A percentile compares a stretch with the other conserved stretches of the same genome.
Evolutionary conservation across 2,329 filamentous ascomycete species (phyloP).

Genomic region (Microdochium nivale): DNA sequence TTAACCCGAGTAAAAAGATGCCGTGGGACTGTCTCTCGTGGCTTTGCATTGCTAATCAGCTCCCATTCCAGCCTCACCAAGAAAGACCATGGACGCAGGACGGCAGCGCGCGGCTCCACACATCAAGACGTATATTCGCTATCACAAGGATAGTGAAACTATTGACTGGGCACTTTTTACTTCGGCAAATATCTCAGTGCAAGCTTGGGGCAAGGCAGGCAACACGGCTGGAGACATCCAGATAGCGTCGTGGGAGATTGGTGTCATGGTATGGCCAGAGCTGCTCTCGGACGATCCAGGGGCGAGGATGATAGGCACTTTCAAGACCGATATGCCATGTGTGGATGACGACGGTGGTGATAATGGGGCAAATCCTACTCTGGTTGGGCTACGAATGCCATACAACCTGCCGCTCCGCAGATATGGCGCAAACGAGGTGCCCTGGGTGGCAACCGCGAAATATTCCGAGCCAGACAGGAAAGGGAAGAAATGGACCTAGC

Average conservation of each 20-base stretch:
- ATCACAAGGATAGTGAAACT: constrained; percentile 26
- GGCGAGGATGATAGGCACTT: constrained; percentile 59
- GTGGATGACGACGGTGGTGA: constrained; percentile 8
- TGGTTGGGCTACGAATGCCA: constrained; percentile 70
- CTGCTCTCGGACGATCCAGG: constrained; percentile 32
- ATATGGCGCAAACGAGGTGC: constrained; percentile 55
- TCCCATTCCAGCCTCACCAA: constrained; percentile 3
- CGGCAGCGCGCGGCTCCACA: constrained; percentile 70
- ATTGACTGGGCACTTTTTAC: constrained; percentile 84
- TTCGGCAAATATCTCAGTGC: constrained; percentile 84
- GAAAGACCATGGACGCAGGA: constrained; percentile 36
- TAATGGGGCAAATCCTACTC: constrained; percentile 15
- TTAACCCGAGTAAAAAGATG: neutral
- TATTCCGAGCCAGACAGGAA: constrained; percentile 56
- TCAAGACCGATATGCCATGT: constrained; percentile 49
- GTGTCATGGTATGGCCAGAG: constrained; percentile 74
- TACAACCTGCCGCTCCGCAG: constrained; percentile 67
- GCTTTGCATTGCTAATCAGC: neutral
- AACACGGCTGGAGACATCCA: constrained; percentile 52
- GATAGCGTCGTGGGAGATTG: constrained; percentile 76
- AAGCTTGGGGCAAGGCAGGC: constrained; percentile 71
- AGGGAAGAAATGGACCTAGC: constrained; percentile 29
- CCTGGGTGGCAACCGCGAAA: constrained; percentile 64
- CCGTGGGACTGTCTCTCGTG: no score
- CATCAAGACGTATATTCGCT: constrained; percentile 82